A percentile compares a stretch with the other conserved stretches of the same genome.
Evolutionary conservation across 495 filamentous ascomycete species (phyloP).

Genomic region (Podospora fimiseda): DNA sequence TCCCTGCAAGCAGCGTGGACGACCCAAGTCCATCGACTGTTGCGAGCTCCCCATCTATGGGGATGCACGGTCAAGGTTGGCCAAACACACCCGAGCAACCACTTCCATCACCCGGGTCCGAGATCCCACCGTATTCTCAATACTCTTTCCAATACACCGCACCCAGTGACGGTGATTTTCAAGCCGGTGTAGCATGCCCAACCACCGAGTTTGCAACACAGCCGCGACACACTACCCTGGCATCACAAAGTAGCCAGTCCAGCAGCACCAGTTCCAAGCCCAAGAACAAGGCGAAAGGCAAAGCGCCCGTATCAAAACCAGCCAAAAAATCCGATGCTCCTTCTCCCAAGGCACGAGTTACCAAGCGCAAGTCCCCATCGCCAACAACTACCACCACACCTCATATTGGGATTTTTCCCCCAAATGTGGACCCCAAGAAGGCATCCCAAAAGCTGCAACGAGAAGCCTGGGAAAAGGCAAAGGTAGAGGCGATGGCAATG

Average conservation of each 20-base stretch:
- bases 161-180: neutral
- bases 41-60: neutral
- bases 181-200: neutral
- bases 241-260: neutral
- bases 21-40: neutral
- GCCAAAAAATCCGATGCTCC: neutral
- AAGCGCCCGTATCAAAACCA: neutral
- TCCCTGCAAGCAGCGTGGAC: neutral
- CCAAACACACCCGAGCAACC: constrained; percentile 1
- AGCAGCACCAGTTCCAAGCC: neutral
- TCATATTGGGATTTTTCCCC: constrained; percentile 5
- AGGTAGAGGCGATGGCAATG: constrained; percentile 21
- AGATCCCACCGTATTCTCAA: neutral
- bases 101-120: constrained; percentile 1
- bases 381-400: neutral
- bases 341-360: neutral
- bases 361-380: neutral
- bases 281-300: constrained; percentile 2
- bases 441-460: constrained; percentile 20
- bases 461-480: constrained; percentile 24
- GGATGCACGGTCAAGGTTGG: neutral
- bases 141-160: neutral
- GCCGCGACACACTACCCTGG: neutral
- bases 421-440: constrained; percentile 14
- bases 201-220: neutral